Evolutionary conservation across 805 yeast species (phyloP).

Genomic region (Clavispora phyllophila): DNA sequence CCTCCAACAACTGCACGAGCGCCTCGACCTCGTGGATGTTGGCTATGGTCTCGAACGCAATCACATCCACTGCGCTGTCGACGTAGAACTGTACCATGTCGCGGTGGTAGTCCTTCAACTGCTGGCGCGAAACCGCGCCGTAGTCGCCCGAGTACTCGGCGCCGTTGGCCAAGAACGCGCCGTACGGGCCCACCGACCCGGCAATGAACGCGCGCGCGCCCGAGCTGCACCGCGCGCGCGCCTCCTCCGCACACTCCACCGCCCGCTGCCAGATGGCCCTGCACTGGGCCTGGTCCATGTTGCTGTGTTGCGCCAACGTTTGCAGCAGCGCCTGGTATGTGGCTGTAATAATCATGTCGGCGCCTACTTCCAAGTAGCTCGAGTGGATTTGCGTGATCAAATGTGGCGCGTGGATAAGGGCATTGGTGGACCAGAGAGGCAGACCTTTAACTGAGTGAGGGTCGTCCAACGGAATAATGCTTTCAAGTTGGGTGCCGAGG

Average conservation of each 20-base stretch:
- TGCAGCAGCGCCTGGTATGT: conserved; percentile 16
- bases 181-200: conserved; percentile 77
- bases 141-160: conserved; percentile 73
- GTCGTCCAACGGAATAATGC: conserved; percentile 11
- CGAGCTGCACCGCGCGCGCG: too few species aligned
- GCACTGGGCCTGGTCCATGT: conserved; percentile 7
- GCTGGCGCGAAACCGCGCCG: conserved; percentile 31
- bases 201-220: conserved; percentile 33
- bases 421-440: conserved; percentile 18
- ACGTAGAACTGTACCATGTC: conserved; percentile 39
- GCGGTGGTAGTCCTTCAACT: conserved; percentile 47
- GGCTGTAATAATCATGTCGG: conserved; percentile 15
- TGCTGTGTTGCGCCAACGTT: conserved; percentile 11
- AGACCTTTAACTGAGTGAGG: conserved; percentile 15
- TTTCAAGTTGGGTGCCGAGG: conserved; percentile 16
- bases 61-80: conserved; percentile 43
- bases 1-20: conserved; percentile 37
- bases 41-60: conserved; percentile 74
- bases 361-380: conserved; percentile 14
- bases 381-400: conserved; percentile 12
- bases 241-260: conserved; percentile 13
- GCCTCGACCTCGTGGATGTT: conserved; percentile 51
- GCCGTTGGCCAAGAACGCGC: conserved; percentile 62
- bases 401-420: conserved; percentile 13
- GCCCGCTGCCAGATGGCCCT: conserved; percentile 13